Conservation (phyloP, 371 early-diverging fungal genomes). For the Parasitella parasitica region DNA sequence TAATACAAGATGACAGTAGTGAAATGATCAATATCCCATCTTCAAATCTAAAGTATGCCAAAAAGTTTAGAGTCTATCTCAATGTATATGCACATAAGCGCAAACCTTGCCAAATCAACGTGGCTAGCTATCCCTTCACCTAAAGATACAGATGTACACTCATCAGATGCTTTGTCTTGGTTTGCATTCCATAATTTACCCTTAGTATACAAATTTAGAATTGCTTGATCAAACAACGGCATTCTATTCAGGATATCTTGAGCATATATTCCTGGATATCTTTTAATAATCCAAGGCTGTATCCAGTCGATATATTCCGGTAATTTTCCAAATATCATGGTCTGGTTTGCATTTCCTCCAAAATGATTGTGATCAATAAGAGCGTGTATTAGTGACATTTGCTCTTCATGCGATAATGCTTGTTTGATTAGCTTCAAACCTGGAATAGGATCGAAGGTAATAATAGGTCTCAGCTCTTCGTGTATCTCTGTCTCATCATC, state of each 20-base stretch:
- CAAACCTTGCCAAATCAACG: slow-evolving; percentile 44
- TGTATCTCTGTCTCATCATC: slow-evolving; percentile 25
- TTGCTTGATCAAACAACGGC: slow-evolving; percentile 51
- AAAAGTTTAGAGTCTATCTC: neutral
- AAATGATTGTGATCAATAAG: slow-evolving; percentile 30
- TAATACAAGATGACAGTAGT: slow-evolving; percentile 45
- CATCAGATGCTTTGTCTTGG: neutral
- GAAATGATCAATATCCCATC: slow-evolving; percentile 49
- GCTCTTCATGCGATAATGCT: slow-evolving; percentile 35
- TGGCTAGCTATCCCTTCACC: slow-evolving; percentile 48
- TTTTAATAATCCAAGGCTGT: slow-evolving; percentile 4
- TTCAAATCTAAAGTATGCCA: slow-evolving; percentile 30
- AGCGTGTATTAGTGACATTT: slow-evolving; percentile 31
- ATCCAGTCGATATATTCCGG: slow-evolving; percentile 26
- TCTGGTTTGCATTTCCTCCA: slow-evolving; percentile 29
- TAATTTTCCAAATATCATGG: slow-evolving; percentile 45
- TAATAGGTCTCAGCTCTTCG: neutral
- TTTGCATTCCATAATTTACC: slow-evolving; percentile 20
- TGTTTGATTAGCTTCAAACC: slow-evolving; percentile 27
- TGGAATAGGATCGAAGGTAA: slow-evolving; percentile 16
- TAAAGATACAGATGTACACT: neutral
- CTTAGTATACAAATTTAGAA: slow-evolving; percentile 42
- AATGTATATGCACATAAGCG: neutral
- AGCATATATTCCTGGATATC: slow-evolving; percentile 23
- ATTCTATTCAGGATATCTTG: slow-evolving; percentile 17